Conservation (phyloP, 2,329 filamentous ascomycete species). For the Penicillium sp. region DNA sequence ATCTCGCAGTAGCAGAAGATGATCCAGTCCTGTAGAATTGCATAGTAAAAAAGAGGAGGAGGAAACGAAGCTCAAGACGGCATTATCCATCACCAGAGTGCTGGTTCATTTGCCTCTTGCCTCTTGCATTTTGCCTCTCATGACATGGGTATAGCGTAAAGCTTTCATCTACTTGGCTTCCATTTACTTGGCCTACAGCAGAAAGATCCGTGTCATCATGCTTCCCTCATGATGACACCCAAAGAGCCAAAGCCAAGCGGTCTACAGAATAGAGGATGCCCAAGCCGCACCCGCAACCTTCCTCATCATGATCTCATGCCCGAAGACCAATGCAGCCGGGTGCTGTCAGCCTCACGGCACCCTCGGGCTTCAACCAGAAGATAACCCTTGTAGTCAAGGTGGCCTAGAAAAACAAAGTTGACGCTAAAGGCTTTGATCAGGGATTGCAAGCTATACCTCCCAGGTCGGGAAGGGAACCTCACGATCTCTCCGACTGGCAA, state of each 20-base stretch:
- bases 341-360: not conserved
- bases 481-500: not conserved
- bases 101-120: not conserved
- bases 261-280: not conserved
- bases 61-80: not conserved
- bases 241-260: too few species aligned
- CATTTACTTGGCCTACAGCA: not conserved
- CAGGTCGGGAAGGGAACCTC: not conserved
- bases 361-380: not conserved
- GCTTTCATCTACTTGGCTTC: not conserved
- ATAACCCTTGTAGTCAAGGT: constrained; percentile 1
- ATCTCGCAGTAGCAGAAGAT: not conserved
- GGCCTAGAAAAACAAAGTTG: constrained; percentile 21
- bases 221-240: constrained; percentile 20
- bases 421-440: constrained; percentile 22
- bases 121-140: constrained; percentile 1
- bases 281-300: not conserved
- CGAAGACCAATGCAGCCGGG: too few species aligned
- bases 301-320: constrained; percentile 22
- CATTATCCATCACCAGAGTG: not conserved
- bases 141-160: constrained; percentile 17
- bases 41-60: not conserved
- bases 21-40: not conserved
- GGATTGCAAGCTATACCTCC: not conserved
- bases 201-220: constrained; percentile 13